Conservation (phyloP, 768 basidiomycete species). For the Rhizopogon vesiculosus region DNA sequence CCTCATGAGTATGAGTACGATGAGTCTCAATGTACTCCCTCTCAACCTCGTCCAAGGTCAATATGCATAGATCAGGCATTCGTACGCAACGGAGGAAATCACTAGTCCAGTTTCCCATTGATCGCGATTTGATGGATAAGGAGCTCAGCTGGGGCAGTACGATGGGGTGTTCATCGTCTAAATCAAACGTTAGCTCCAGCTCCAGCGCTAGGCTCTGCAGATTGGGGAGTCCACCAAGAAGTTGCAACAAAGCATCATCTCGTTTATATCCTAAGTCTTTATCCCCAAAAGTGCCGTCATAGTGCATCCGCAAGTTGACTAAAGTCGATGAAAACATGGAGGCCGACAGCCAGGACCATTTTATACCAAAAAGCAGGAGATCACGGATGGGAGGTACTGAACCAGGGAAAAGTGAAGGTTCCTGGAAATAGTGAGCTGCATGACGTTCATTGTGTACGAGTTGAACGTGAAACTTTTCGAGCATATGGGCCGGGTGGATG, state of each 20-base stretch:
- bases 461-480: background rate
- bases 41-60: background rate
- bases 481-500: background rate
- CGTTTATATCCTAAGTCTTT: background rate
- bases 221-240: background rate
- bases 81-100: background rate
- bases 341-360: background rate
- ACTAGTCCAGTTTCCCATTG: background rate
- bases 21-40: too few relatives aligned
- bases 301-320: slow-evolving; percentile 10
- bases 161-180: background rate
- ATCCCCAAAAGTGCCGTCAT: background rate
- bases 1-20: too few relatives aligned
- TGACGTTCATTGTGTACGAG: background rate
- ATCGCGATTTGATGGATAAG: background rate
- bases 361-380: background rate
- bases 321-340: slow-evolving; percentile 1
- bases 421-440: background rate
- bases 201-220: background rate
- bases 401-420: background rate
- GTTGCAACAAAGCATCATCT: background rate
- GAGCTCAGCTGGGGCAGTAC: background rate
- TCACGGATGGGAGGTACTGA: background rate
- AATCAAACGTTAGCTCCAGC: background rate
- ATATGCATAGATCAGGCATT: background rate